These are phyloP conservation scores for Alternaria incomplexa DNA, from an alignment of 2,329 filamentous ascomycete species.

Conservation along the genomic window DNA sequence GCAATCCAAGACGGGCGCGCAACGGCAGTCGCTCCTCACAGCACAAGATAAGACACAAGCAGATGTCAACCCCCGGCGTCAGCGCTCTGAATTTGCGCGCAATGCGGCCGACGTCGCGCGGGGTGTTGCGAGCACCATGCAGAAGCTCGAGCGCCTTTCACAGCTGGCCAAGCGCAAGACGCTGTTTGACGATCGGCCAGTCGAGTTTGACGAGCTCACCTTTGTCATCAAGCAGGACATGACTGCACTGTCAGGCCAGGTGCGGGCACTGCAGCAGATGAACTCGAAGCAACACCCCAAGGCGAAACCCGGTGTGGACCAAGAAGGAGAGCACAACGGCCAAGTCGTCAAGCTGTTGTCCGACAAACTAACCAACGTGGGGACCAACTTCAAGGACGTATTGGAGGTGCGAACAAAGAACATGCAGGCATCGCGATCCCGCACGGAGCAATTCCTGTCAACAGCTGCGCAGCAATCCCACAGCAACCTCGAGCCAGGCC, in stretches of 20 bases:
- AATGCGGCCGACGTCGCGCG: slow-evolving; percentile 90
- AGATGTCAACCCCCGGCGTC: slow-evolving; percentile 58
- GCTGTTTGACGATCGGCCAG: slow-evolving; percentile 93
- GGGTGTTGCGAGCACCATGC: slow-evolving; percentile 91
- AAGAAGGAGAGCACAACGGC: slow-evolving; percentile 97
- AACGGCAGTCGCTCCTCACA: slow-evolving; percentile 80
- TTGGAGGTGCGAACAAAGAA: slow-evolving; percentile 96
- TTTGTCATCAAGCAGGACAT: slow-evolving; percentile 98
- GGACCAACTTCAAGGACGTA: slow-evolving; percentile 96
- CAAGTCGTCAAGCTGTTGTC: slow-evolving; percentile 93
- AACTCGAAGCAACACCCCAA: slow-evolving; percentile 77
- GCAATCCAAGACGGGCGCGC: slow-evolving; percentile 75
- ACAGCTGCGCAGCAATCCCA: slow-evolving; percentile 81
- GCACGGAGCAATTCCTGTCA: slow-evolving; percentile 96
- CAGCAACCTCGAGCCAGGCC: slow-evolving; percentile 63
- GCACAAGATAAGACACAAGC: slow-evolving; percentile 67
- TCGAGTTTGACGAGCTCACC: slow-evolving; percentile 96
- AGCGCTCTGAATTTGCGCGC: slow-evolving; percentile 88
- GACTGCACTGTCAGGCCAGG: slow-evolving; percentile 83
- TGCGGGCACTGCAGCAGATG: slow-evolving; percentile 79
- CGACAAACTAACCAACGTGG: slow-evolving; percentile 89
- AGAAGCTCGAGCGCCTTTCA: slow-evolving; percentile 90
- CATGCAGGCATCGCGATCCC: slow-evolving; percentile 88
- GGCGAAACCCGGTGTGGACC: slow-evolving; percentile 59
- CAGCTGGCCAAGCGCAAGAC: slow-evolving; percentile 96